Conservation (phyloP, 1,284 basidiomycete genomes). For the Heterobasidion annosum region DNA sequence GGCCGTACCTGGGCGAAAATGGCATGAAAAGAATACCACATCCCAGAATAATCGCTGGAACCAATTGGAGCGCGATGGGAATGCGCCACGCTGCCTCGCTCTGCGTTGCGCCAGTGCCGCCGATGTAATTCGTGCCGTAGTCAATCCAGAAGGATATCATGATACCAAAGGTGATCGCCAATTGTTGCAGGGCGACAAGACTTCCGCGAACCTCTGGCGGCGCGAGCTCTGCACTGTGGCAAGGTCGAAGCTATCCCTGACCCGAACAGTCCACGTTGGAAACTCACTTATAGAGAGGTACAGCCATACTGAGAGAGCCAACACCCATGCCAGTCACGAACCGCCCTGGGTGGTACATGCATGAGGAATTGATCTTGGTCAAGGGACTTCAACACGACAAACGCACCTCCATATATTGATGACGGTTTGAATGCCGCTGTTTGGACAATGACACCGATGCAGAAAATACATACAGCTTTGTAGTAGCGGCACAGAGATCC, state of each 20-base stretch:
- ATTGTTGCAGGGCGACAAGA: constrained; percentile 74
- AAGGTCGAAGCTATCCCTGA: neutral
- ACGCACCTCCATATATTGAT: constrained; percentile 54
- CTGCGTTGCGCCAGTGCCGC: constrained; percentile 46
- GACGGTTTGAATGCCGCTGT: constrained; percentile 42
- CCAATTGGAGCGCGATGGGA: constrained; percentile 68
- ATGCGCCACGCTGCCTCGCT: constrained; percentile 69
- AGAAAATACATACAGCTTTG: constrained; percentile 55
- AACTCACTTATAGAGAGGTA: constrained; percentile 65
- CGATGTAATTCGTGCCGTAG: constrained; percentile 68
- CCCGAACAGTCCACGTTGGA: constrained; percentile 11
- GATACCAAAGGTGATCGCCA: constrained; percentile 71
- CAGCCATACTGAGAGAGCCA: constrained; percentile 66
- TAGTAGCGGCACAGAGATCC: constrained; percentile 1
- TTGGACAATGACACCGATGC: constrained; percentile 62
- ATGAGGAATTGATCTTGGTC: constrained; percentile 2
- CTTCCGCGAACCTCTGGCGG: constrained; percentile 80
- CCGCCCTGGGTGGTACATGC: constrained; percentile 32
- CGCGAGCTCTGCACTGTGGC: constrained; percentile 48
- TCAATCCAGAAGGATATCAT: constrained; percentile 76
- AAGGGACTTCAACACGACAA: too few relatives aligned
- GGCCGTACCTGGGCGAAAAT: constrained; percentile 49
- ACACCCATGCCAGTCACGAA: constrained; percentile 73
- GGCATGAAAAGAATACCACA: constrained; percentile 62
- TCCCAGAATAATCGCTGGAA: constrained; percentile 63